phyloP scores from a whole-genome alignment of 371 early-diverging fungal species.

The Mucor plumbeus region DNA sequence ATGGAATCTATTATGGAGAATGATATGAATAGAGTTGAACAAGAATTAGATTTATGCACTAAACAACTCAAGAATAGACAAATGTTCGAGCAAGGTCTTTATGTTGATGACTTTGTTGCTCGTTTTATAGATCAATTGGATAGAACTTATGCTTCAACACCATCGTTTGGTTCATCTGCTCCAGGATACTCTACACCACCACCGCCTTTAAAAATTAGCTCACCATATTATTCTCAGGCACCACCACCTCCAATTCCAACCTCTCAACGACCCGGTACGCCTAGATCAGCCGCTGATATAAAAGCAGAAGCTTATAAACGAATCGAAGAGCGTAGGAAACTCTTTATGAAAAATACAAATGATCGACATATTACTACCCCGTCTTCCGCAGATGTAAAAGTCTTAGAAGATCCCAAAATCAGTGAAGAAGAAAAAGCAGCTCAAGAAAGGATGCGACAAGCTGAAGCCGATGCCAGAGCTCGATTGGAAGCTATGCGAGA shows the following conservation, averaged over 20 bases:
- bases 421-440: constrained; percentile 42
- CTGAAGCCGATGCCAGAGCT: constrained; percentile 44
- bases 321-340: constrained; percentile 39
- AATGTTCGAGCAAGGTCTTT: constrained; percentile 56
- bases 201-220: constrained; percentile 5
- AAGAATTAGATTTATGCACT: constrained; percentile 18
- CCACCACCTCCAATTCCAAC: constrained; percentile 47
- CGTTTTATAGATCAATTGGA: constrained; percentile 43
- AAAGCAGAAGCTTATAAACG: constrained; percentile 52
- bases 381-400: not conserved
- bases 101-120: constrained; percentile 40
- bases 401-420: not conserved
- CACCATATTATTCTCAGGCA: constrained; percentile 6
- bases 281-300: constrained; percentile 48
- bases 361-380: not conserved
- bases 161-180: not conserved
- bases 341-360: constrained; percentile 25
- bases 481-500: constrained; percentile 34
- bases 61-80: constrained; percentile 34
- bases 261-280: constrained; percentile 46
- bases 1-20: constrained; percentile 17
- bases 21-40: constrained; percentile 26
- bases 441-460: constrained; percentile 48
- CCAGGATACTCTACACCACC: constrained; percentile 10
- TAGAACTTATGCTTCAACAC: not conserved